Evolutionary conservation across 2,329 filamentous ascomycete species (phyloP).

Genomic region (Penicillium olsonii): DNA sequence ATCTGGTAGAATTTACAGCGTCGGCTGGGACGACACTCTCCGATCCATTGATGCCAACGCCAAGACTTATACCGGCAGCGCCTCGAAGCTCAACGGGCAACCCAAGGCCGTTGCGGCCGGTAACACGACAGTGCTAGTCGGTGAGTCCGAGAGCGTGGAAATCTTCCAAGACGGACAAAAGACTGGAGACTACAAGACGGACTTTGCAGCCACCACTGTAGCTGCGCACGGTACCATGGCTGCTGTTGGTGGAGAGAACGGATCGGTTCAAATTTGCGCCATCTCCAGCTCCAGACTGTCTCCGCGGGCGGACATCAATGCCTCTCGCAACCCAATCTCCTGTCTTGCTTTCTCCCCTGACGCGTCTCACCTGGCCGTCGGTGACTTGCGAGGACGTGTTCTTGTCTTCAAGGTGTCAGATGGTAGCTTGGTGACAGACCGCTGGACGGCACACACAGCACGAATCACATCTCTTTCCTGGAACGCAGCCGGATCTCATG

Average conservation of each 20-base stretch:
- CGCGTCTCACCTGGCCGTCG: constrained; percentile 76
- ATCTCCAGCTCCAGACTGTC: constrained; percentile 58
- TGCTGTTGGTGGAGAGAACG: constrained; percentile 75
- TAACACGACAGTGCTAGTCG: constrained; percentile 57
- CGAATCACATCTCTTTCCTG: constrained; percentile 71
- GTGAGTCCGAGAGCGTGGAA: constrained; percentile 60
- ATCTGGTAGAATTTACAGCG: constrained; percentile 70
- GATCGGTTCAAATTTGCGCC: constrained; percentile 73
- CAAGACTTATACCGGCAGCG: constrained; percentile 71
- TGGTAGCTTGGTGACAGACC: constrained; percentile 76
- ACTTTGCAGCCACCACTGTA: constrained; percentile 69
- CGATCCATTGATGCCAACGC: constrained; percentile 74
- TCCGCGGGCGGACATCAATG: constrained; percentile 61
- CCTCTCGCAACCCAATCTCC: constrained; percentile 72
- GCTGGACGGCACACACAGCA: constrained; percentile 72
- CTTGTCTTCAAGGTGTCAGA: constrained; percentile 70
- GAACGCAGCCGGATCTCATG: constrained; percentile 75
- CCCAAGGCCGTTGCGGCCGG: constrained; percentile 71
- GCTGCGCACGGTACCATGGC: constrained; percentile 68
- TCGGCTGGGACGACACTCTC: constrained; percentile 92
- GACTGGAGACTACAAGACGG: constrained; percentile 61
- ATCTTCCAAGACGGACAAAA: constrained; percentile 61
- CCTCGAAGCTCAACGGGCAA: constrained; percentile 71
- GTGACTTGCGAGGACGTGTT: constrained; percentile 84
- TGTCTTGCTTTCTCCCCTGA: constrained; percentile 79